phyloP scores from a whole-genome alignment of 208 protist genomes.

The Trypanosoma vivax region DNA sequence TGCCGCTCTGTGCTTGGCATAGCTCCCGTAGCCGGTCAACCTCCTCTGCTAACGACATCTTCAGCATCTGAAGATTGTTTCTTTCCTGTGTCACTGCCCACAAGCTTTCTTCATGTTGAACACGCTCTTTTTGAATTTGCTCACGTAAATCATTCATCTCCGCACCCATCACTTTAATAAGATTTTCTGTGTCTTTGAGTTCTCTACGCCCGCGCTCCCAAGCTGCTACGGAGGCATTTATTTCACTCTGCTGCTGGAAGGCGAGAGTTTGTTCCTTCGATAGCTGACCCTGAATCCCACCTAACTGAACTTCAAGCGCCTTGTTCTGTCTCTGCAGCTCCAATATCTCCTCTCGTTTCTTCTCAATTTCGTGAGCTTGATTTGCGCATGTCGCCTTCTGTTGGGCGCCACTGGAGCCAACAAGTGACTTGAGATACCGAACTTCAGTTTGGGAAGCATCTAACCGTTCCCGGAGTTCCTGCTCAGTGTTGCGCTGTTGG shows the following conservation, averaged over 20 bases:
- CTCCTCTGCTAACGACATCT: conserved; percentile 3
- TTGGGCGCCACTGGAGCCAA: conserved; percentile 3
- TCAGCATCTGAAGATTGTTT: conserved; percentile 1
- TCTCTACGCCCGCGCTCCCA: too few species aligned
- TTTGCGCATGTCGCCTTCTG: background rate
- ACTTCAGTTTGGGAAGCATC: conserved; percentile 20
- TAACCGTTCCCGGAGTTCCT: conserved; percentile 22
- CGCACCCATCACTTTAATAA: conserved; percentile 1
- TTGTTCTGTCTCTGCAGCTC: conserved; percentile 10
- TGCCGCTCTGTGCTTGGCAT: background rate
- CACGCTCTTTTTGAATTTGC: conserved; percentile 7
- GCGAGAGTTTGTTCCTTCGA: conserved; percentile 1
- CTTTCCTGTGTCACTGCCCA: background rate
- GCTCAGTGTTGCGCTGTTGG: conserved; percentile 14
- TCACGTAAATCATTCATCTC: conserved; percentile 13
- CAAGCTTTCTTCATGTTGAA: conserved; percentile 6
- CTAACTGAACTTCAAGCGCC: conserved; percentile 6
- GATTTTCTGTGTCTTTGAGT: background rate
- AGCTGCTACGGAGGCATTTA: too few species aligned
- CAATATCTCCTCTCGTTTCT: background rate
- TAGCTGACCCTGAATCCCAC: conserved; percentile 4
- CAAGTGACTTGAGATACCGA: background rate
- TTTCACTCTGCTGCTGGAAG: background rate
- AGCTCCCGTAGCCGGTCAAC: background rate
- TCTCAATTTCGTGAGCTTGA: background rate